These are phyloP conservation scores for Orobanche coerulescens DNA, from an alignment of 257 asterid genomes.

Conservation along the genomic window DNA sequence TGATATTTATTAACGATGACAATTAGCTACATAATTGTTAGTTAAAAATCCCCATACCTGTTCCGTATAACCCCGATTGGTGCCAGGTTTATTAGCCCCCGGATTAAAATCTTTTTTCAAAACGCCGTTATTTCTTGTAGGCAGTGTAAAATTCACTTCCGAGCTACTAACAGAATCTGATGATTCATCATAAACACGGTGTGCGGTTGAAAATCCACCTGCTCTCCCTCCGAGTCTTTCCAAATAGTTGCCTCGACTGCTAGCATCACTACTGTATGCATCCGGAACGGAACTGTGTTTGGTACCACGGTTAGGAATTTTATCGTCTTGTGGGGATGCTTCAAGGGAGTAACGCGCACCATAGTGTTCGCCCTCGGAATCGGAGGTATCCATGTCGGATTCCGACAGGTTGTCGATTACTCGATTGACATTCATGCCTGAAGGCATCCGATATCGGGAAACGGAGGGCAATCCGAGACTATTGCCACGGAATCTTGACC, in stretches of 20 bases:
- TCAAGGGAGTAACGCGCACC: slow-evolving; percentile 41
- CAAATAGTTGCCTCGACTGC: not conserved
- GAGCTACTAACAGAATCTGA: slow-evolving; percentile 47
- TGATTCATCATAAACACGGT: slow-evolving; percentile 27
- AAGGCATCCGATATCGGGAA: slow-evolving; percentile 43
- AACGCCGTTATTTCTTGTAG: slow-evolving; percentile 19
- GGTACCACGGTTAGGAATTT: slow-evolving; percentile 29
- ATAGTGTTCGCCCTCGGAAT: slow-evolving; percentile 43
- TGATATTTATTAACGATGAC: not conserved
- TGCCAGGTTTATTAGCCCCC: slow-evolving; percentile 9
- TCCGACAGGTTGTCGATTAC: slow-evolving; percentile 30
- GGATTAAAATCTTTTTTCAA: slow-evolving; percentile 8
- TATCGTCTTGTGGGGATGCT: slow-evolving; percentile 76
- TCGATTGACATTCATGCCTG: slow-evolving; percentile 30
- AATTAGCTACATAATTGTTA: not conserved
- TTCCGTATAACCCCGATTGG: not conserved
- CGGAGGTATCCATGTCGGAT: slow-evolving; percentile 72
- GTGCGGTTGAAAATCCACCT: slow-evolving; percentile 9
- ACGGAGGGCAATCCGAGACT: slow-evolving; percentile 51
- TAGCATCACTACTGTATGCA: not conserved
- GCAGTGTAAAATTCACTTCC: slow-evolving; percentile 32
- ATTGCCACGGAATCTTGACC: slow-evolving; percentile 36
- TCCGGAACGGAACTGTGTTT: slow-evolving; percentile 4
- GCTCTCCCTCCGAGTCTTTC: slow-evolving; percentile 16
- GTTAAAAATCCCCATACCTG: slow-evolving; percentile 13